phyloP scores from a whole-genome alignment of 352 stramenopile genomes.

The Elongisporangium undulatum region DNA sequence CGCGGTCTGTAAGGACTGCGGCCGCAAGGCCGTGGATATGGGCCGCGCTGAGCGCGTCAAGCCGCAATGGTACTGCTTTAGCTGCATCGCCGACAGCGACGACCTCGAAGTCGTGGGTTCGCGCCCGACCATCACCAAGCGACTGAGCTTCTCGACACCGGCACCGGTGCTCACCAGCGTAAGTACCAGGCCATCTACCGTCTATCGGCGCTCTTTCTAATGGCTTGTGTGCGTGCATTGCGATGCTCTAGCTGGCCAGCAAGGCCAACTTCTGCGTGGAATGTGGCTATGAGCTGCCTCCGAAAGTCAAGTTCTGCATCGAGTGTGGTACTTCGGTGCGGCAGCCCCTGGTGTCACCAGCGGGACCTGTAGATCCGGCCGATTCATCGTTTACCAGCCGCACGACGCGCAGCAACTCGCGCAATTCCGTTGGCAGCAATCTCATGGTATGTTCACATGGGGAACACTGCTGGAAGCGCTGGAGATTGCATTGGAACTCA shows the following conservation, averaged over 20 bases:
- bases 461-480: background rate
- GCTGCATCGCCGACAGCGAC: conserved; percentile 61
- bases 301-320: conserved; percentile 83
- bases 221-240: conserved; percentile 10
- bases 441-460: conserved; percentile 28
- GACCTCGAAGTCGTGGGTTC: conserved; percentile 62
- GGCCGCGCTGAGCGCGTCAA: conserved; percentile 42
- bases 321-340: conserved; percentile 73
- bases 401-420: conserved; percentile 31
- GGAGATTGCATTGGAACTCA: background rate
- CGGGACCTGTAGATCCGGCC: conserved; percentile 9
- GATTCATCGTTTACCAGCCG: conserved; percentile 18
- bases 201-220: background rate
- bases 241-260: conserved; percentile 36
- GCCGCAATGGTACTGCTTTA: conserved; percentile 77
- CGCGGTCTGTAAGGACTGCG: conserved; percentile 82
- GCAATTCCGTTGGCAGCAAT: conserved; percentile 34
- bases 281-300: conserved; percentile 75
- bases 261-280: conserved; percentile 82
- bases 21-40: conserved; percentile 68
- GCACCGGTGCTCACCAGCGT: conserved; percentile 44
- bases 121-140: conserved; percentile 43
- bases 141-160: conserved; percentile 52
- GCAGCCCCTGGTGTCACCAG: conserved; percentile 48
- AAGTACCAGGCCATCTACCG: conserved; percentile 6